These are phyloP conservation scores for Pseudomicrostroma phylloplanum DNA, from an alignment of 1,284 basidiomycete genomes.

Conservation along the genomic window DNA sequence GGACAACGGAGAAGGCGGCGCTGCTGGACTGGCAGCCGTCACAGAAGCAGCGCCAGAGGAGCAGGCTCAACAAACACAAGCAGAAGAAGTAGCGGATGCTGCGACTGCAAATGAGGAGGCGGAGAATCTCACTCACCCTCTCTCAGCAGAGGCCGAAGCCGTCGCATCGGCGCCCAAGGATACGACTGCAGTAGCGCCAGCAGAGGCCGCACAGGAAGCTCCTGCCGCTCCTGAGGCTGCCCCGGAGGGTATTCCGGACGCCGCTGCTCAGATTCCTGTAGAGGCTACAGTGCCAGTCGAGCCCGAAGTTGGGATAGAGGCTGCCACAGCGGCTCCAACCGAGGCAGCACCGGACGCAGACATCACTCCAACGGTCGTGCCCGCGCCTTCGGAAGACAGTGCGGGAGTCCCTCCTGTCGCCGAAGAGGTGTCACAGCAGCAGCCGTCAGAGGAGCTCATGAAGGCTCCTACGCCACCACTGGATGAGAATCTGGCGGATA, in stretches of 20 bases:
- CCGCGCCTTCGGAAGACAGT: neutral
- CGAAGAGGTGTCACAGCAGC: neutral
- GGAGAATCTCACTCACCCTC: slow-evolving; percentile 4
- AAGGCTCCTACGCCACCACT: slow-evolving; percentile 5
- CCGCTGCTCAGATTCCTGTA: too few species aligned
- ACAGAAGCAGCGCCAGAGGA: neutral
- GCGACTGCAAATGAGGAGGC: neutral
- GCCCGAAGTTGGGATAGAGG: too few species aligned
- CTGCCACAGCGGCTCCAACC: neutral
- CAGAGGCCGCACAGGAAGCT: neutral
- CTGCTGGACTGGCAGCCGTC: neutral
- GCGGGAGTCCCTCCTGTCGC: too few species aligned
- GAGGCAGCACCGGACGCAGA: neutral
- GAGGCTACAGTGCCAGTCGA: too few species aligned
- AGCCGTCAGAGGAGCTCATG: neutral
- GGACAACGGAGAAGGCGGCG: neutral
- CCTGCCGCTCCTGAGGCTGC: neutral
- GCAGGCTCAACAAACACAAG: neutral
- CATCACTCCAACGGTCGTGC: neutral
- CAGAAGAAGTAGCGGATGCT: neutral
- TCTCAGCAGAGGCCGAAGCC: slow-evolving; percentile 2
- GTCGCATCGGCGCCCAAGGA: neutral
- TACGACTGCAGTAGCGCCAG: neutral
- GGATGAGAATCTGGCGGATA: slow-evolving; percentile 1
- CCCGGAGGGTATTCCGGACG: neutral